Percentiles rank a stretch among this genome's conserved stretches.
These are phyloP conservation scores for Saturnispora sekii DNA, from an alignment of 805 yeast species.

Conservation along the genomic window DNA sequence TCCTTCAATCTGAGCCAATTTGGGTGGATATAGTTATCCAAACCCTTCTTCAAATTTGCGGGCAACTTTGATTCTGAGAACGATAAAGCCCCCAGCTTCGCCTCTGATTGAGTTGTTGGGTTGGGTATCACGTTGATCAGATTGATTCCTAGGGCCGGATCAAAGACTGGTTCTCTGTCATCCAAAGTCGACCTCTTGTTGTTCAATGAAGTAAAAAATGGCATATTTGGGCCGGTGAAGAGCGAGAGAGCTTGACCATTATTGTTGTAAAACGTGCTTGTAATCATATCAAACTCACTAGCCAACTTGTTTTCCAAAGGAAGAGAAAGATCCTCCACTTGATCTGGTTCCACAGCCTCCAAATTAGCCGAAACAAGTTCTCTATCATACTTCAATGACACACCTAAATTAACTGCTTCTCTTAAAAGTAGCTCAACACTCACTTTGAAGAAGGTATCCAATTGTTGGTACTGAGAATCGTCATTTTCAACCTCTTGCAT, in stretches of 20 bases:
- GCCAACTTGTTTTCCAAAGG: slow-evolving; percentile 34
- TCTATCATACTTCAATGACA: slow-evolving; percentile 17
- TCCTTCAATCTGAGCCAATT: slow-evolving; percentile 58
- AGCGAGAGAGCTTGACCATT: slow-evolving; percentile 60
- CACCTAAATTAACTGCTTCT: slow-evolving; percentile 42
- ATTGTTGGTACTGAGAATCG: slow-evolving; percentile 35
- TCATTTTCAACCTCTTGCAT: slow-evolving; percentile 42
- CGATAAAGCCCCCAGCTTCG: slow-evolving; percentile 37
- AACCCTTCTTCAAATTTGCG: slow-evolving; percentile 22
- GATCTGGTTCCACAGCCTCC: slow-evolving; percentile 24
- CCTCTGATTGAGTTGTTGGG: slow-evolving; percentile 26
- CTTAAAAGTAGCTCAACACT: slow-evolving; percentile 53
- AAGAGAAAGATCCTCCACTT: slow-evolving; percentile 12
- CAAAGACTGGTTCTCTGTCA: slow-evolving; percentile 57
- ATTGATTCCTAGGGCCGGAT: slow-evolving; percentile 45
- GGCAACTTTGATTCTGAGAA: slow-evolving; percentile 22
- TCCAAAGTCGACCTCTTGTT: slow-evolving; percentile 65
- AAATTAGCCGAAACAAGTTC: slow-evolving; percentile 13
- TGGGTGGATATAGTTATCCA: slow-evolving; percentile 47
- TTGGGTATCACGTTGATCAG: slow-evolving; percentile 62
- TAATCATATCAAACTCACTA: slow-evolving; percentile 52
- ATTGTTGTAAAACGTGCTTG: slow-evolving; percentile 38
- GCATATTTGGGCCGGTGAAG: slow-evolving; percentile 53
- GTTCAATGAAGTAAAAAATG: slow-evolving; percentile 65
- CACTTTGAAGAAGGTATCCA: slow-evolving; percentile 56